phyloP scores from a whole-genome alignment of 148 eudicot genomes.

The Heliamphora exappendiculata region DNA sequence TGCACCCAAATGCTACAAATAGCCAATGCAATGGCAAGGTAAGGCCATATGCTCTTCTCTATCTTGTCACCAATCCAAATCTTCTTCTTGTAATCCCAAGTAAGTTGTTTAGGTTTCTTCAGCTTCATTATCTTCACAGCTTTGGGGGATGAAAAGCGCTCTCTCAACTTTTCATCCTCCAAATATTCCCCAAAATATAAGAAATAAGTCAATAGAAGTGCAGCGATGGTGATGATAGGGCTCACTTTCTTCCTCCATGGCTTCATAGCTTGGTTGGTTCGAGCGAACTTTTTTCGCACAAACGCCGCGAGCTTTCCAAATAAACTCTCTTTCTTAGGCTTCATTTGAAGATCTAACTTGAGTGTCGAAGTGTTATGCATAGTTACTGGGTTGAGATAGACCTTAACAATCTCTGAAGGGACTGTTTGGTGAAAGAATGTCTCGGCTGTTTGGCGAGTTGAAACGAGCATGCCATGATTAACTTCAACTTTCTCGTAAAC shows the following conservation, averaged over 20 bases:
- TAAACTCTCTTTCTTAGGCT: neutral
- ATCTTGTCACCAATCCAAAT: neutral
- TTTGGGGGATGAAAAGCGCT: neutral
- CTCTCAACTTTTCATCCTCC: neutral
- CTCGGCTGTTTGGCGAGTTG: conserved; percentile 52
- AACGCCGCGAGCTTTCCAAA: neutral
- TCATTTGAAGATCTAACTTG: neutral
- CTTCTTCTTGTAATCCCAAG: neutral
- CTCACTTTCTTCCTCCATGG: neutral
- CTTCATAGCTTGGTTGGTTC: neutral
- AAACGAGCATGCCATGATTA: conserved; percentile 48
- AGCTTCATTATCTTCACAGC: neutral
- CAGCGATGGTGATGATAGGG: neutral
- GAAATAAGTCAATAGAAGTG: neutral
- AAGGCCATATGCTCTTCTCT: conserved; percentile 43
- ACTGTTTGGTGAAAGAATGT: conserved; percentile 66
- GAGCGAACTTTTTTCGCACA: neutral
- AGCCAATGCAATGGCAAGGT: conserved; percentile 40
- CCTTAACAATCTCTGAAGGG: conserved; percentile 63
- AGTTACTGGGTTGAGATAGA: conserved; percentile 32
- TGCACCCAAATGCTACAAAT: conserved; percentile 55
- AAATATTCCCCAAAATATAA: neutral
- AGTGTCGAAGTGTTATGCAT: neutral
- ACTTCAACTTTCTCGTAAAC: conserved; percentile 53
- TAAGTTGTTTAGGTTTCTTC: neutral